Evolutionary conservation across 139 green algal species (phyloP).

Genomic region (Chlorella sorokiniana): DNA sequence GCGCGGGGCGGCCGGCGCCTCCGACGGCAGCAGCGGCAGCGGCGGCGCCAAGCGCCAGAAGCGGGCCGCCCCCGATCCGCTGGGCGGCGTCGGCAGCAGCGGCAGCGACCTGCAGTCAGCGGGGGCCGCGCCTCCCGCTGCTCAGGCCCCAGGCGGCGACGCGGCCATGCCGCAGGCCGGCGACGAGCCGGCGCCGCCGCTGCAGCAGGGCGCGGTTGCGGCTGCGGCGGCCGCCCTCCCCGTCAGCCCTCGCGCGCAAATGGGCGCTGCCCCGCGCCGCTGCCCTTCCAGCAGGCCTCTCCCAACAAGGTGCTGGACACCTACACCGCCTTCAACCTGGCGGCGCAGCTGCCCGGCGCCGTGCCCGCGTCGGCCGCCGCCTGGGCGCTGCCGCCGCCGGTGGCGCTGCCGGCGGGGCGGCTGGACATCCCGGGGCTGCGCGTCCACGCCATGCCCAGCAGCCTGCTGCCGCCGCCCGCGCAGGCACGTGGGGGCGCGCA

Average conservation of each 20-base stretch:
- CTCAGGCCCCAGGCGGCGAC: no score
- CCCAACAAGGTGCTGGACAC: slow-evolving; percentile 8
- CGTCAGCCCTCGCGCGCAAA: no score
- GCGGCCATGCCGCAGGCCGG: no score
- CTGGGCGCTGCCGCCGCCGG: neutral
- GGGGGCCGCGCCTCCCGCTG: no score
- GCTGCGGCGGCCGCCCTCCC: no score
- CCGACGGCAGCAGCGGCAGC: neutral
- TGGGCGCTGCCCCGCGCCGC: neutral
- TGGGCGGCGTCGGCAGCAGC: slow-evolving; percentile 10
- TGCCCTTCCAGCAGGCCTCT: neutral
- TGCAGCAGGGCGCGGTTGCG: no score
- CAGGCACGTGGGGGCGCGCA: neutral
- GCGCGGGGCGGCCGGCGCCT: neutral
- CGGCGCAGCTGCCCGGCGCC: neutral
- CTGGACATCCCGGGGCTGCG: slow-evolving; percentile 19
- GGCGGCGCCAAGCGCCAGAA: slow-evolving; percentile 22
- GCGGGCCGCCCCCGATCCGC: neutral
- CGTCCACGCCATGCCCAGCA: slow-evolving; percentile 27
- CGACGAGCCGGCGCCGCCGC: no score
- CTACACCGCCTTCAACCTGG: neutral
- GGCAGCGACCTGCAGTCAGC: neutral
- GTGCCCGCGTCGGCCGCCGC: neutral
- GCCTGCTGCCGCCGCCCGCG: slow-evolving; percentile 26
- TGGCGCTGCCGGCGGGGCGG: neutral